Base-by-base conservation (phyloP, 2,329 filamentous ascomycete genomes). In the Elsinoe batatas region DNA sequence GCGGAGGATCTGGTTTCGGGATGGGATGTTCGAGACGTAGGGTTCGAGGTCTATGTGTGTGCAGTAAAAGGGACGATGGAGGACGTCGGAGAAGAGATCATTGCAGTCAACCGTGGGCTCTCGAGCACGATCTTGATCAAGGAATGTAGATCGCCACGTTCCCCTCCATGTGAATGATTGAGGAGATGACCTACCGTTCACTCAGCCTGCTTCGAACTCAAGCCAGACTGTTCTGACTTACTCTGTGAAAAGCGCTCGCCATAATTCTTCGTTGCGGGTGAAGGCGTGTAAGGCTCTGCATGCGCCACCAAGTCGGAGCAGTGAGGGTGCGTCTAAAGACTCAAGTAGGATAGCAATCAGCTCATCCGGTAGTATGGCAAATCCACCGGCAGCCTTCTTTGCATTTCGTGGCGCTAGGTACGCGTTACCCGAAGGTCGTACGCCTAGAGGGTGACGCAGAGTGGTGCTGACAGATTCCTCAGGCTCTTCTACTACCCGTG, bases 51-150 rank as follows among this genome's bases (percentile, higher is more conserved):
- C 71, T 26, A 90, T 83, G 65, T 95, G 82, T 44, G 88, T 86
- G 73, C 91, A 97, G 62, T 88, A 85, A 68, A 94, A 97, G 0
- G 91, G 91, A 8, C 91, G 82, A 69, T 96, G 88, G 20, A 97
- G 77, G 6, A 87, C 83, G 70, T 98, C 91, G 12, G 91, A 96
- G 69, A 88, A 97, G 53, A 97, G 82, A 63, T 83, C 81, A 53
- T 78, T 78, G 71, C 91, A 95, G 62, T 86, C 79, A 35, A 95
- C 74, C 11, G 71, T 74, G 36, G 81, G 76, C 47, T 79, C 75
- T 57, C 76, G 72, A 12, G 70, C 68, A 12, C 75, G 68, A 0
- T 76, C 73, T 12, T 88, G 74, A 35, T 77, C 77, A 37, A 95
- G 77, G 63, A 85, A 81, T 0, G 90, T 94, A 30, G 84, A 82